Evolutionary conservation across 495 filamentous ascomycete genomes (phyloP), one percentile per base, ranked within the genome.

Genomic region (Jackrogersella minutella): DNA sequence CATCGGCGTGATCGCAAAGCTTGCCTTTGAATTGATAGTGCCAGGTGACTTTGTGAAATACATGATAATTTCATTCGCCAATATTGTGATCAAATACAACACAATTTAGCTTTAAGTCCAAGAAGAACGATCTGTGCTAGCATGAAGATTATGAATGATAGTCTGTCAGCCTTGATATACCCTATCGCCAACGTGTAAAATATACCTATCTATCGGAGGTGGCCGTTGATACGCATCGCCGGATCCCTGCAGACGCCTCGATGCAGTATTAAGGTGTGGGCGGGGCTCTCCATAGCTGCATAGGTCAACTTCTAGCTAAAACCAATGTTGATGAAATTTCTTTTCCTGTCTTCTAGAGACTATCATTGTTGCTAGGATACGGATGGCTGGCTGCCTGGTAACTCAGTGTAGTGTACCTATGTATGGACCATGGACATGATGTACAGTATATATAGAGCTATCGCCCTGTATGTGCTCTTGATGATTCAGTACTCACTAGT

Each of bases 1-100:
- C 52, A 72, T 65, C 5, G 65, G 57, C 9, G 61, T 69, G 52
- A 65, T 24, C 39, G 56, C 53, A 30, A 71, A 68, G 57, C 47
- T 62, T 19, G 69, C 28, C 39, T 64, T 61, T n/a, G 69, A 21
- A 36, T 19, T 31, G 7, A 62, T 11, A 21, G 57, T 43, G 44
- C 60, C 65, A 22, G 64, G 61, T 10, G 65, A 65, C 69, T 69
- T 72, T 37, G 24, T 51, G 44, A 43, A 41, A 8, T 26, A n/a
- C n/a, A n/a, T n/a, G n/a, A n/a, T n/a, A n/a, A n/a, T n/a, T n/a
- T n/a, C n/a, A n/a, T n/a, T n/a, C 14, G 14, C 8, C 26, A 37
- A 21, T 47, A 5, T 39, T 39, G 10, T 40, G 16, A 53, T 46
- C 22, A n/a, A n/a, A n/a, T 46, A 21, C 30, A 34, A 17, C 10